Evolutionary conservation across 768 basidiomycete species (phyloP), one percentile per base, ranked within the genome.

Genomic region (Xerocomellus chrysenteron): DNA sequence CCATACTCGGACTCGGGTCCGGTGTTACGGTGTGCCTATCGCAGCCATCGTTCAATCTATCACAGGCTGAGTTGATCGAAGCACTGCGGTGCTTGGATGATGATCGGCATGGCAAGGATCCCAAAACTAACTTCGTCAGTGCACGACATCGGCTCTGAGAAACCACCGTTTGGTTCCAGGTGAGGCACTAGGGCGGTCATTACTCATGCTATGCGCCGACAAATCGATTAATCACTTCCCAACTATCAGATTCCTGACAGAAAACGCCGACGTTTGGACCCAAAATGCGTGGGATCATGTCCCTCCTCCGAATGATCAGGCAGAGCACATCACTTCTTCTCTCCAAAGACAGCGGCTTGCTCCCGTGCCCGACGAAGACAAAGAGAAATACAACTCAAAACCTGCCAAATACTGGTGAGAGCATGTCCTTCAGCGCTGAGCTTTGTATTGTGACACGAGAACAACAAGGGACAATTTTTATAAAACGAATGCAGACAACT

Each of bases 211-310:
- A n/a, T 35, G 12, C 50, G 47, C 59, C 30, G 5, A 57, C 37
- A 33, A 11, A 59, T 44, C 21, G 14, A 10, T 4, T 7, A 11
- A 59, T 44, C 21, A 16, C 12, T 4, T 7, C 26, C 61, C 32
- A 40, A 37, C 41, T 28, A 32, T 39, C 57, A 90, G 90, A 69
- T 90, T 89, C 67, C 78, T 92, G 39, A 86, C 80, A 44, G 76
- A 85, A 26, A 81, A 86, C 40, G 68, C 76, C n/a, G 82, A 91
- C 61, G 87, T 92, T 4, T 94, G 91, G 89, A 78, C 80, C 26
- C 87, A 92, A 58, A 94, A 94, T 65, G 92, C 92, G 1, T 94
- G 92, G 94, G 91, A 94, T 68, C 92, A 93, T 67, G 92, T 94
- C 44, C 85, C 87, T 33, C 87, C 87, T 5, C 90, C 92, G 17